These are phyloP conservation scores for Leccinellum albellum DNA, from an alignment of 768 basidiomycete genomes.

Conservation along the genomic window DNA sequence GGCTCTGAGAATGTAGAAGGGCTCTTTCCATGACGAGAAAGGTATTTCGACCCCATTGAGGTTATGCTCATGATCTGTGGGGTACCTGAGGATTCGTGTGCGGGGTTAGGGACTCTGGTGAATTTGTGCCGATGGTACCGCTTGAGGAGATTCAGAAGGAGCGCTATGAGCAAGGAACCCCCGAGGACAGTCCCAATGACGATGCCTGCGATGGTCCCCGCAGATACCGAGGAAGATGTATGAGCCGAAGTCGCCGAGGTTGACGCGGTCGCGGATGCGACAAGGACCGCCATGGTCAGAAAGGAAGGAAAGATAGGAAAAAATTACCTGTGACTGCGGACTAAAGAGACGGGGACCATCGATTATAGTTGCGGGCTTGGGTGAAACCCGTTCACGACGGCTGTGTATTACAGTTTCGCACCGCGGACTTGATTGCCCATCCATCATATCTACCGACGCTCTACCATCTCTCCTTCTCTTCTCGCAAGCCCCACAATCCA, in stretches of 20 bases:
- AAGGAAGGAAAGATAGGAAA: neutral
- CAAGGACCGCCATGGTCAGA: slow-evolving; percentile 10
- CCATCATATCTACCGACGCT: neutral
- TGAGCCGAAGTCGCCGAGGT: neutral
- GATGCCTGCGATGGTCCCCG: slow-evolving; percentile 18
- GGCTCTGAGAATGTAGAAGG: slow-evolving; percentile 23
- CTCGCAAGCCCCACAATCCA: no score
- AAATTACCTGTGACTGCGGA: neutral
- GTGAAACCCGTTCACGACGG: neutral
- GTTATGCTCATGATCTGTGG: neutral
- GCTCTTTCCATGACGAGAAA: slow-evolving; percentile 7
- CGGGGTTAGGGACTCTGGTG: slow-evolving; percentile 13
- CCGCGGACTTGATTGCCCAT: slow-evolving; percentile 5
- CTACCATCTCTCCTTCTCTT: no score
- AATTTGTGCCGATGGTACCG: slow-evolving; percentile 13
- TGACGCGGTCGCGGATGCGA: slow-evolving; percentile 5
- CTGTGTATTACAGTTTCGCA: slow-evolving; percentile 12
- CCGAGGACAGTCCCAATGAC: slow-evolving; percentile 18
- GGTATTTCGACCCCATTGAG: neutral
- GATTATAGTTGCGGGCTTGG: neutral
- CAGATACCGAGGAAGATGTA: slow-evolving; percentile 5
- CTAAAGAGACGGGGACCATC: neutral
- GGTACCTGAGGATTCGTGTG: neutral
- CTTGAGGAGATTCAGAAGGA: slow-evolving; percentile 11
- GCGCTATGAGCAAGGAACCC: slow-evolving; percentile 6